Evolutionary conservation across 2,329 filamentous ascomycete genomes (phyloP).

Genomic region (Epichloe gansuensis): DNA sequence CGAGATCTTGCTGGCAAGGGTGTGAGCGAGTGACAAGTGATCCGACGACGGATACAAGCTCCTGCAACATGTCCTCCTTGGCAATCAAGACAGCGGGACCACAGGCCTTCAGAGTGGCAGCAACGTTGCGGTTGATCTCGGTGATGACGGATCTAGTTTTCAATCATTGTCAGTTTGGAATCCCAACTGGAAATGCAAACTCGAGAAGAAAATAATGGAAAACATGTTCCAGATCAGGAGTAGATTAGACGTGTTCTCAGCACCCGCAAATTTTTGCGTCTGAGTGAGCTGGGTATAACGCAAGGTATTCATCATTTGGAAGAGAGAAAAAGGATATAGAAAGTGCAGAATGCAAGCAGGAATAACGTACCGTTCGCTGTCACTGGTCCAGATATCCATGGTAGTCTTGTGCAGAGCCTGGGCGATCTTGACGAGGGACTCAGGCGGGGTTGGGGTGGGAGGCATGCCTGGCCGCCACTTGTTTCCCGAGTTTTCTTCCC

Average conservation of each 20-base stretch:
- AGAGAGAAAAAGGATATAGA: conserved; percentile 3
- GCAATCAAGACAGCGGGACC: conserved; percentile 74
- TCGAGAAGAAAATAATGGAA: conserved; percentile 6
- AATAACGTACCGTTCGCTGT: conserved; percentile 76
- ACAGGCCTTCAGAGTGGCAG: conserved; percentile 79
- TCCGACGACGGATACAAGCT: conserved; percentile 61
- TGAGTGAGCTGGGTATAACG: conserved; percentile 99
- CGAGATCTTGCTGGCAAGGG: conserved; percentile 83
- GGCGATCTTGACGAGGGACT: conserved; percentile 72
- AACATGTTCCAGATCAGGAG: conserved; percentile 17
- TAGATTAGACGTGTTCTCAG: conserved; percentile 60
- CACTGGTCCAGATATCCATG: conserved; percentile 73
- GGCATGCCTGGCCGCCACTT: conserved; percentile 89
- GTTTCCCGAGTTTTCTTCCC: conserved; percentile 57
- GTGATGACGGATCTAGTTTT: conserved; percentile 64
- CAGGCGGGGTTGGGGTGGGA: conserved; percentile 59
- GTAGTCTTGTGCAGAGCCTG: conserved; percentile 77
- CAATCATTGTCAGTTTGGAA: not conserved
- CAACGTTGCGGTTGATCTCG: conserved; percentile 88
- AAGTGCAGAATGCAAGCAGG: not conserved
- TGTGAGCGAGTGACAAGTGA: conserved; percentile 82
- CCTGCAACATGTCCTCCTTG: conserved; percentile 53
- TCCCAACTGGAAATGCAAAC: not conserved
- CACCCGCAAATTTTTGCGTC: conserved; percentile 73
- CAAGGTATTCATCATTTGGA: conserved; percentile 70